phyloP scores from a whole-genome alignment of 2,329 filamentous ascomycete species.

The Phyllosticta capitalensis region DNA sequence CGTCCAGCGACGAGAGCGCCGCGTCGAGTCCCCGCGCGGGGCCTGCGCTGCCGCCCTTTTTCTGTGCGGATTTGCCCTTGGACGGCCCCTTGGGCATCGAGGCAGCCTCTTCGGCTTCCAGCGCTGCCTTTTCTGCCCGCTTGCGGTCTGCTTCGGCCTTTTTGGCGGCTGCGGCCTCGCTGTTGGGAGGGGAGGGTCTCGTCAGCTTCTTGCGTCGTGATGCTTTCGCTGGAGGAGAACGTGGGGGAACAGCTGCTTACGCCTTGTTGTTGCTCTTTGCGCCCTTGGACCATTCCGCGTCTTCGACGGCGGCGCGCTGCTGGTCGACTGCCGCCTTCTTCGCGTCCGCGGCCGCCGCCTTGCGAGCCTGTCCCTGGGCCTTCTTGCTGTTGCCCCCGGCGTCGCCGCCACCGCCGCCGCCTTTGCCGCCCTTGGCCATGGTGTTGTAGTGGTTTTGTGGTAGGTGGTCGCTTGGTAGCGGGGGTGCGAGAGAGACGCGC shows the following conservation, averaged over 20 bases:
- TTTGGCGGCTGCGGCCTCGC: conserved; percentile 76
- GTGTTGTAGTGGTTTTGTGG: conserved; percentile 13
- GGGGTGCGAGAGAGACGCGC: background rate
- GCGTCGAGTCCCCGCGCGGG: conserved; percentile 55
- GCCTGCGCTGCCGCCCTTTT: conserved; percentile 53
- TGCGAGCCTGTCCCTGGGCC: conserved; percentile 78
- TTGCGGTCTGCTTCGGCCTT: conserved; percentile 74
- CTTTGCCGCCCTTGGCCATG: conserved; percentile 51
- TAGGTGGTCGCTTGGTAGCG: background rate
- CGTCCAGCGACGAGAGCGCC: conserved; percentile 36
- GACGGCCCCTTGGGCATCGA: conserved; percentile 52
- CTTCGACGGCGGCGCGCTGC: conserved; percentile 56
- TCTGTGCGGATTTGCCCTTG: conserved; percentile 52
- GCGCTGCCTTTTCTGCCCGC: conserved; percentile 83
- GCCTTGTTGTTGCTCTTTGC: conserved; percentile 80
- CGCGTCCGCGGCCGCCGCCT: conserved; percentile 74
- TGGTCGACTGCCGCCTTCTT: conserved; percentile 66
- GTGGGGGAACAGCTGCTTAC: conserved; percentile 44
- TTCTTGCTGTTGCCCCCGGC: conserved; percentile 76
- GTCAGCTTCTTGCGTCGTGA: background rate
- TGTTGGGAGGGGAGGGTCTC: conserved; percentile 28
- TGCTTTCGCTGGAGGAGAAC: background rate
- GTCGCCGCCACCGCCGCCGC: conserved; percentile 35
- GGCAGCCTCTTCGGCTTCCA: conserved; percentile 74
- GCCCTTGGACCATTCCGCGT: conserved; percentile 74